Percentiles rank a stretch among this genome's conserved stretches.
Evolutionary conservation across 2,329 filamentous ascomycete genomes (phyloP).

Genomic region (Apiospora marii): DNA sequence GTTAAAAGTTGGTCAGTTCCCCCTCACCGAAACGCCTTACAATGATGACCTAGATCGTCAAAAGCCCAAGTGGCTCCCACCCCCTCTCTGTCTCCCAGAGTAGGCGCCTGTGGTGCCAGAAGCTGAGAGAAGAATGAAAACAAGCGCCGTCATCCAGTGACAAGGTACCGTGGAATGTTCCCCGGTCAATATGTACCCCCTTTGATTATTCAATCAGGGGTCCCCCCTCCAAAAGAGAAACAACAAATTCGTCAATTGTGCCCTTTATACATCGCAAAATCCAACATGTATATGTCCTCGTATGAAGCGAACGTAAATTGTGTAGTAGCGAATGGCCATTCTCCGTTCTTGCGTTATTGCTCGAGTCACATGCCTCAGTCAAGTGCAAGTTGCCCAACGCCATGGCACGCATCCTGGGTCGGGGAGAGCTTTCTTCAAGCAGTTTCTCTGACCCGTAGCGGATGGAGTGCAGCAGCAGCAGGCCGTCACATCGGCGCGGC

Average conservation of each 20-base stretch:
- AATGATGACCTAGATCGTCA: constrained; percentile 12
- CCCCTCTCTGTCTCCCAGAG: not conserved
- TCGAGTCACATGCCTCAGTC: not conserved
- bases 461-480: not conserved
- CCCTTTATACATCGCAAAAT: constrained; percentile 17
- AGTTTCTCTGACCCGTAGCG: not conserved
- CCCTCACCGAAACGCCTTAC: constrained; percentile 13
- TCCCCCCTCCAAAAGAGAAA: not conserved
- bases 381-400: not conserved
- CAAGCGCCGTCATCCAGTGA: not conserved
- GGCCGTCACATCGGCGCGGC: not conserved
- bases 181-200: not conserved
- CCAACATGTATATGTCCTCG: not conserved
- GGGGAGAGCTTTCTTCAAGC: not conserved
- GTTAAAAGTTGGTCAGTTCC: not conserved
- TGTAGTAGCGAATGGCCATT: not conserved
- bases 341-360: not conserved
- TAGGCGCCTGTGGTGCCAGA: not conserved
- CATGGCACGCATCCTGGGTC: not conserved
- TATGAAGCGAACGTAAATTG: constrained; percentile 7
- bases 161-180: not conserved
- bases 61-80: not conserved
- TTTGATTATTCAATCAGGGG: not conserved
- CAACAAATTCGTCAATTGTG: not conserved
- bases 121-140: not conserved